Percentiles rank a stretch among this genome's conserved stretches.
Evolutionary conservation across 805 yeast species (phyloP).

Genomic region (Metschnikowia noctiluminum): DNA sequence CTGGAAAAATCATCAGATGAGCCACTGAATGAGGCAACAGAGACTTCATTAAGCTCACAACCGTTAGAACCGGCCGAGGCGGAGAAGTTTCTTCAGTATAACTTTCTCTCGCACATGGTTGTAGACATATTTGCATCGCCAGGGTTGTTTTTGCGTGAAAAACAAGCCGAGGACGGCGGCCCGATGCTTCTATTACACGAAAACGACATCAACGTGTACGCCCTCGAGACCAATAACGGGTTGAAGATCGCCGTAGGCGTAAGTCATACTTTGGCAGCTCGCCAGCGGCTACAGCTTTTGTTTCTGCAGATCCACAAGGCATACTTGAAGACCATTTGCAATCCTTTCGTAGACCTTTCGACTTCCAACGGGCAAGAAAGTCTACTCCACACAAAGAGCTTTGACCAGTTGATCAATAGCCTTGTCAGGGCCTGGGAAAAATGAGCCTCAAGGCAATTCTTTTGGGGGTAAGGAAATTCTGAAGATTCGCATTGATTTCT

Average conservation of each 20-base stretch:
- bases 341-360: constrained; percentile 50
- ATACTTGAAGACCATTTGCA: constrained; percentile 55
- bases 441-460: too few relatives aligned
- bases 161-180: constrained; percentile 27
- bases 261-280: constrained; percentile 14
- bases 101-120: constrained; percentile 74
- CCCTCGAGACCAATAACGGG: constrained; percentile 66
- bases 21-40: too few relatives aligned
- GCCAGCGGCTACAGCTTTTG: constrained; percentile 19
- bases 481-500: too few relatives aligned
- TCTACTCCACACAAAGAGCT: constrained; percentile 27
- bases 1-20: background rate
- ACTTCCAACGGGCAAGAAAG: constrained; percentile 19
- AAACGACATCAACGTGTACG: constrained; percentile 65
- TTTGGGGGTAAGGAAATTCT: too few relatives aligned
- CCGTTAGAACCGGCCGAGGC: constrained; percentile 14
- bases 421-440: constrained; percentile 30
- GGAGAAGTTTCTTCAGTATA: constrained; percentile 54
- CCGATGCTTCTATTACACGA: constrained; percentile 56
- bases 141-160: constrained; percentile 38
- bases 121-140: constrained; percentile 65
- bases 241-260: constrained; percentile 61
- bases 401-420: constrained; percentile 27
- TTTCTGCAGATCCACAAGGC: constrained; percentile 46
- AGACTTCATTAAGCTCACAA: too few relatives aligned